These are phyloP conservation scores for Eutrema japonicum DNA, from an alignment of 345 rosid genomes.

Conservation along the genomic window DNA sequence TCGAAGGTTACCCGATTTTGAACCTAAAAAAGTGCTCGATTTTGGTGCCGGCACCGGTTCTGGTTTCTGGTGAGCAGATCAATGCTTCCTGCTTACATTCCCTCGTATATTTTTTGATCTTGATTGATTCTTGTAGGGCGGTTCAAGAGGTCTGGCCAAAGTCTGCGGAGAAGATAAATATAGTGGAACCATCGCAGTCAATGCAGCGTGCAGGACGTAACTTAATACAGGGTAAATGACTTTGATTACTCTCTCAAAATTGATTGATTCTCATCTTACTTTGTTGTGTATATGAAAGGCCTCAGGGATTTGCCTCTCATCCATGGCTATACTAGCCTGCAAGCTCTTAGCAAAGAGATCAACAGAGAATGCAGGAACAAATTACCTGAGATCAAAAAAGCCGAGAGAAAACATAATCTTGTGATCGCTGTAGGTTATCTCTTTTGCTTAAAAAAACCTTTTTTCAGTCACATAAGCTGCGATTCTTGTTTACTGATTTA, in stretches of 20 bases:
- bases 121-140: slow-evolving; percentile 60
- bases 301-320: slow-evolving; percentile 79
- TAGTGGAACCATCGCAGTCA: slow-evolving; percentile 94
- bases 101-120: neutral
- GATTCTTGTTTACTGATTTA: slow-evolving; percentile 37
- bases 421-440: slow-evolving; percentile 87
- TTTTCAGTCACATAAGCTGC: slow-evolving; percentile 18
- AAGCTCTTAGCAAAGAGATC: slow-evolving; percentile 64
- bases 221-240: slow-evolving; percentile 68
- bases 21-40: slow-evolving; percentile 74
- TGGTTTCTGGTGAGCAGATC: slow-evolving; percentile 75
- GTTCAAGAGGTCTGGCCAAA: slow-evolving; percentile 88
- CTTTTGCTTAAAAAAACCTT: neutral
- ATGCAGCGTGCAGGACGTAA: slow-evolving; percentile 94
- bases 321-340: slow-evolving; percentile 75
- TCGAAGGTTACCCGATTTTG: slow-evolving; percentile 72
- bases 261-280: slow-evolving; percentile 5
- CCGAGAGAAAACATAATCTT: slow-evolving; percentile 86
- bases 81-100: neutral
- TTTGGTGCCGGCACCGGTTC: slow-evolving; percentile 98
- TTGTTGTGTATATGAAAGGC: slow-evolving; percentile 47
- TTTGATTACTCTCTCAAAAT: neutral
- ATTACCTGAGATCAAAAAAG: neutral
- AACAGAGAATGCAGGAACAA: slow-evolving; percentile 9
- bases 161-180: slow-evolving; percentile 65